Evolutionary conservation across 768 basidiomycete genomes (phyloP).

Genomic region (Suillus lakei): DNA sequence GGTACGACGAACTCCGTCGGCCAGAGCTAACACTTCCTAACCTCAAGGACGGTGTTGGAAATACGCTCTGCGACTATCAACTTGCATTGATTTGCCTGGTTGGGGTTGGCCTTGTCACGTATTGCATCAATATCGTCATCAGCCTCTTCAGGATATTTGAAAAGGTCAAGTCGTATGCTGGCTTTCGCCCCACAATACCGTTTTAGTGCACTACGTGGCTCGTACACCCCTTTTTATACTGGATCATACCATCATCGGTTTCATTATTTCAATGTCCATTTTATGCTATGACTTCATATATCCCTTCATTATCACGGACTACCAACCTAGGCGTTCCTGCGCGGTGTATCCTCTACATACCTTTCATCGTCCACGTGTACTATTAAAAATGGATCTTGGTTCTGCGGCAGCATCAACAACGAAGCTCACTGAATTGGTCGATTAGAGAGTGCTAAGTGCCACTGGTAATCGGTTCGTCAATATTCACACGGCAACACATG

Average conservation of each 20-base stretch:
- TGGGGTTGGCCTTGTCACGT: slow-evolving; percentile 75
- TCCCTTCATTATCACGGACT: neutral
- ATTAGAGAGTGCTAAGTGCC: neutral
- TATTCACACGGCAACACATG: neutral
- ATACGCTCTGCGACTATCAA: slow-evolving; percentile 74
- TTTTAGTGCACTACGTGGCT: neutral
- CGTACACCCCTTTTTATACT: neutral
- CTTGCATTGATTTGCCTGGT: slow-evolving; percentile 79
- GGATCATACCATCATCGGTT: neutral
- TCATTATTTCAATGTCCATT: neutral
- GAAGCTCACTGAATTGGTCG: neutral
- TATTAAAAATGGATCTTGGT: neutral
- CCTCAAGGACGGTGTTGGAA: slow-evolving; percentile 52
- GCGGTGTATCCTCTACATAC: neutral
- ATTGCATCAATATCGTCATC: slow-evolving; percentile 85
- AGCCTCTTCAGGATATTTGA: slow-evolving; percentile 87
- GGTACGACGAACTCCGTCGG: slow-evolving; percentile 76
- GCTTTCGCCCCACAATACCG: slow-evolving; percentile 24
- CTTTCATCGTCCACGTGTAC: neutral
- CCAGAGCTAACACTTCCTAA: slow-evolving; percentile 28
- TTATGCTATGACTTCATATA: neutral
- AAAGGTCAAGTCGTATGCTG: slow-evolving; percentile 79
- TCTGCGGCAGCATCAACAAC: neutral
- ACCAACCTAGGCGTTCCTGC: neutral
- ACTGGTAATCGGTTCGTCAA: neutral